Conservation (phyloP, 1,139 yeast species). For the Debaryomyces coudertii region DNA sequence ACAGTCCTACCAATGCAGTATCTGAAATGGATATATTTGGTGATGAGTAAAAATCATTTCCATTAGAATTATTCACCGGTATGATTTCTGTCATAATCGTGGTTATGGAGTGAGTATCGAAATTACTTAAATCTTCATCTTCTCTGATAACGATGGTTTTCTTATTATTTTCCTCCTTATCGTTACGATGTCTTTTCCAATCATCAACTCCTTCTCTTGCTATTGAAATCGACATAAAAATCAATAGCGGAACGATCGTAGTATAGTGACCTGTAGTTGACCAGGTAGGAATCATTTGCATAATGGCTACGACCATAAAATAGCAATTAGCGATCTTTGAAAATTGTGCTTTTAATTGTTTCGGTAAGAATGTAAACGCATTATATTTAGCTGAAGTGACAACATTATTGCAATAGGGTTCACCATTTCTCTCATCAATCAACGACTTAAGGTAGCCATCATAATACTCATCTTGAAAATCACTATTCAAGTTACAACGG, state of each 20-base stretch:
- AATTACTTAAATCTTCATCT: conserved; percentile 28
- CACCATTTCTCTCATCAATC: conserved; percentile 69
- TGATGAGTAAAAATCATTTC: conserved; percentile 4
- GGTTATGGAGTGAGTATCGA: conserved; percentile 42
- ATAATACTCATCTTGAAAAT: conserved; percentile 34
- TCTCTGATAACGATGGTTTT: conserved; percentile 46
- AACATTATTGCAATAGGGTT: conserved; percentile 64
- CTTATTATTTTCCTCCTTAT: conserved; percentile 80
- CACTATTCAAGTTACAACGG: conserved; percentile 28
- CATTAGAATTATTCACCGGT: conserved; percentile 14
- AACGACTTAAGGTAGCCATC: conserved; percentile 31
- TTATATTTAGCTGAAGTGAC: conserved; percentile 91
- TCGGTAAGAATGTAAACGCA: conserved; percentile 77
- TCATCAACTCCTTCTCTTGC: conserved; percentile 94
- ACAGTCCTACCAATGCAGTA: conserved; percentile 13
- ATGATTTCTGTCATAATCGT: conserved; percentile 44
- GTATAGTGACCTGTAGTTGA: conserved; percentile 97
- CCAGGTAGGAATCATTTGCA: conserved; percentile 97
- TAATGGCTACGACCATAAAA: conserved; percentile 82
- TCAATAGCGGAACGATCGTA: conserved; percentile 83
- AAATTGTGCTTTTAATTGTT: conserved; percentile 87
- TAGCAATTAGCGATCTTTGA: conserved; percentile 89
- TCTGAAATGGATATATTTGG: conserved; percentile 9
- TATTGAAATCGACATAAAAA: conserved; percentile 90
- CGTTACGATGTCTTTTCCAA: conserved; percentile 83